Conservation (phyloP, 1,284 basidiomycete genomes). For the Pseudozyma hubeiensis region DNA sequence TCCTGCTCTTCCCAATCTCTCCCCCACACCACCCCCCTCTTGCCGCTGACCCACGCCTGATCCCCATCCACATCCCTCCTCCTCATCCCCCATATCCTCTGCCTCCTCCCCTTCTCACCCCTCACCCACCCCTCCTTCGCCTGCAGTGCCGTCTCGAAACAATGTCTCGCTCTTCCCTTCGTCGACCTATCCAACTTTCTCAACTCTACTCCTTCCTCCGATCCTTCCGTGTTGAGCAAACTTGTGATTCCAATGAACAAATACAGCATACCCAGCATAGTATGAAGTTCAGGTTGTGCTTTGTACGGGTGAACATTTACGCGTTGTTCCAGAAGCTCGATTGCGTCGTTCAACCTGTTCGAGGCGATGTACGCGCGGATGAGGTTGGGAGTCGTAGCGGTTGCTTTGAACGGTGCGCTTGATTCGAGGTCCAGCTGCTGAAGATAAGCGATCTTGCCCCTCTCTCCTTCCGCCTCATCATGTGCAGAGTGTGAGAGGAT, state of each 20-base stretch:
- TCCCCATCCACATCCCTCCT: constrained; percentile 2
- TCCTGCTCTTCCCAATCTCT: constrained; percentile 1
- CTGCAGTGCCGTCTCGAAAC: constrained; percentile 29
- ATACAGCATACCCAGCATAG: constrained; percentile 33
- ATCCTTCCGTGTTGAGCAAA: not conserved
- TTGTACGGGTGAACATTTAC: constrained; percentile 39
- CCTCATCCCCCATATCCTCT: constrained; percentile 28
- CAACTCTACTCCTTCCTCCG: constrained; percentile 6
- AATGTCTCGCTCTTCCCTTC: constrained; percentile 13
- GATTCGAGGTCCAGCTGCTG: constrained; percentile 15
- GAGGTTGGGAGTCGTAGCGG: constrained; percentile 7
- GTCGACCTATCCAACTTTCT: constrained; percentile 24
- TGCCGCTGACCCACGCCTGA: not conserved
- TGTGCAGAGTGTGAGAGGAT: not conserved
- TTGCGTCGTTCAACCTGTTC: constrained; percentile 20
- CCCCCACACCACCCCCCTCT: constrained; percentile 24
- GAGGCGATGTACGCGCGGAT: constrained; percentile 22
- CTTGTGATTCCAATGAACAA: constrained; percentile 22
- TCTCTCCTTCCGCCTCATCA: not conserved
- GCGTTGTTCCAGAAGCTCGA: constrained; percentile 31
- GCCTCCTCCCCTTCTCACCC: constrained; percentile 14
- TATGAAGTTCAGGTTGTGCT: constrained; percentile 18
- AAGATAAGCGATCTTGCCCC: constrained; percentile 13
- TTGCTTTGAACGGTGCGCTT: constrained; percentile 22
- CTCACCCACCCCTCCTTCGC: not conserved